Percentiles rank a stretch among this genome's conserved stretches.
Evolutionary conservation across 805 yeast species (phyloP).

Genomic region (Lipomyces sp.): DNA sequence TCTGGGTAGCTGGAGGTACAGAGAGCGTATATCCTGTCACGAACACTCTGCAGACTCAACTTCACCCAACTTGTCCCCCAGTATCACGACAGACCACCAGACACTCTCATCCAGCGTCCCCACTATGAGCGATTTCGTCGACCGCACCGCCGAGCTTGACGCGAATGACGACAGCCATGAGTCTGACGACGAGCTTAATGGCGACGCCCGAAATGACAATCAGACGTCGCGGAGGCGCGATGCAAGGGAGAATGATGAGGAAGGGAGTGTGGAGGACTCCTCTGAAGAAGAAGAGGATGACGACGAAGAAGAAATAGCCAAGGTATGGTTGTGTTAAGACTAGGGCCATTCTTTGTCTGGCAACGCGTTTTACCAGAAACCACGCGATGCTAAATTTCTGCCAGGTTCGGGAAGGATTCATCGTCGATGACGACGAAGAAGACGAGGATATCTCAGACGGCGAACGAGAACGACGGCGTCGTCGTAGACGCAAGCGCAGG

Average conservation of each 20-base stretch:
- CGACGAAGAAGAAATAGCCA: constrained; percentile 85
- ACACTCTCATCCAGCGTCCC: neutral
- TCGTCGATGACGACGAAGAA: constrained; percentile 90
- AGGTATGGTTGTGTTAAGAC: constrained; percentile 41
- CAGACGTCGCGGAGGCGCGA: constrained; percentile 26
- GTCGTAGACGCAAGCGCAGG: constrained; percentile 35
- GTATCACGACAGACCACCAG: neutral
- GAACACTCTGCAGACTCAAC: neutral
- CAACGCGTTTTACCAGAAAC: neutral
- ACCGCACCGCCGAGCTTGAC: constrained; percentile 30
- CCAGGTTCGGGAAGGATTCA: constrained; percentile 82
- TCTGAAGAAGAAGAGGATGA: constrained; percentile 93
- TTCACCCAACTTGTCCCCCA: neutral
- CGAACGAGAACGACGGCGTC: constrained; percentile 38
- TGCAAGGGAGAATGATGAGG: constrained; percentile 52
- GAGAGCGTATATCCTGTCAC: neutral
- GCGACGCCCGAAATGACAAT: constrained; percentile 34
- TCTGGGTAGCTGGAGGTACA: neutral
- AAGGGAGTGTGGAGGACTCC: constrained; percentile 62
- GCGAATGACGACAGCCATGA: constrained; percentile 41
- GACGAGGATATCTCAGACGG: constrained; percentile 56
- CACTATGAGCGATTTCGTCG: constrained; percentile 31
- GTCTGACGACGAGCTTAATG: constrained; percentile 53
- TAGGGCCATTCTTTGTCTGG: neutral
- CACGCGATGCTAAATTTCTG: neutral